A percentile compares a stretch with the other conserved stretches of the same genome.
These are phyloP conservation scores for Cerioporus squamosus DNA, from an alignment of 1,284 basidiomycete genomes.

Conservation along the genomic window DNA sequence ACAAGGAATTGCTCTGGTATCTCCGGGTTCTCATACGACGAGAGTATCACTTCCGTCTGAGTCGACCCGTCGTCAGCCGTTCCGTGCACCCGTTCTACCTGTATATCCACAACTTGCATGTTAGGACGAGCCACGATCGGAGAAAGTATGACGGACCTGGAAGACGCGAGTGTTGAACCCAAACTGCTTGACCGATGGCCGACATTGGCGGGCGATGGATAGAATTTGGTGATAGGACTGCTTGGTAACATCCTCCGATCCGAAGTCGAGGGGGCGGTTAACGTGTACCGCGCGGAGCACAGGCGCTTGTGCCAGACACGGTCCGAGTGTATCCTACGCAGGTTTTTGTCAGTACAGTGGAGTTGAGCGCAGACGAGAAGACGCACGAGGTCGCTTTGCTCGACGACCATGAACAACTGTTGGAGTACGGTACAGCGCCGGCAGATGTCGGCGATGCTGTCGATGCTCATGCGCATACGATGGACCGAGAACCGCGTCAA, in stretches of 20 bases:
- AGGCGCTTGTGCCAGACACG: slow-evolving; percentile 38
- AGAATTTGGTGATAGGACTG: slow-evolving; percentile 28
- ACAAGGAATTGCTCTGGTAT: slow-evolving; percentile 77
- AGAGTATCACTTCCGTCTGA: slow-evolving; percentile 44
- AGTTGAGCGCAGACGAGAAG: neutral
- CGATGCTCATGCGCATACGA: slow-evolving; percentile 56
- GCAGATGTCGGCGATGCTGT: slow-evolving; percentile 59
- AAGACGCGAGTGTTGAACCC: slow-evolving; percentile 48
- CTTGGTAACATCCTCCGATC: slow-evolving; percentile 29
- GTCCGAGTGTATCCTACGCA: slow-evolving; percentile 42
- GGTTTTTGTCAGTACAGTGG: too few relatives aligned
- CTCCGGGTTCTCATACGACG: slow-evolving; percentile 62
- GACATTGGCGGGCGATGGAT: slow-evolving; percentile 34
- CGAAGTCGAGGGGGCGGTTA: slow-evolving; percentile 48
- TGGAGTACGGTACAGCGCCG: slow-evolving; percentile 53
- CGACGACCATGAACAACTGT: slow-evolving; percentile 63
- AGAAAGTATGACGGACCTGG: slow-evolving; percentile 43
- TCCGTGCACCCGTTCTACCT: slow-evolving; percentile 53
- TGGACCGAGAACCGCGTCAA: slow-evolving; percentile 67
- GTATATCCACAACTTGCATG: neutral
- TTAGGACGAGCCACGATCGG: neutral
- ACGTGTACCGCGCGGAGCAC: slow-evolving; percentile 55
- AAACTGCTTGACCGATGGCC: slow-evolving; percentile 36
- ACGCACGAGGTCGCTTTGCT: slow-evolving; percentile 50
- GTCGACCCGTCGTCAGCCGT: slow-evolving; percentile 43